These are phyloP conservation scores for Onygenales sp. DNA, from an alignment of 2,329 filamentous ascomycete species.

Conservation along the genomic window DNA sequence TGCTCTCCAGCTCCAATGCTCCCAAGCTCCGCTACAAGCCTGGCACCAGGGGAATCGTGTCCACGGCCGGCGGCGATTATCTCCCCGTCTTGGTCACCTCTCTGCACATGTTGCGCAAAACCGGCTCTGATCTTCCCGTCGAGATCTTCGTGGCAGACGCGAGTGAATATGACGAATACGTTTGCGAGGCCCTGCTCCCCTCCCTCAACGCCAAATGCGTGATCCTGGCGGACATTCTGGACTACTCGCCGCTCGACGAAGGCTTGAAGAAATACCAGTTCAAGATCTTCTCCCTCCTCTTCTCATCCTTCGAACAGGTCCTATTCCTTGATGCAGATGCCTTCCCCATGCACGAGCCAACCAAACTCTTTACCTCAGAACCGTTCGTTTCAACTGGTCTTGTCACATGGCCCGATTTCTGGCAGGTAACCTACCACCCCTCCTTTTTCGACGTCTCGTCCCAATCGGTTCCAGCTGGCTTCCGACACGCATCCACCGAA, in stretches of 20 bases:
- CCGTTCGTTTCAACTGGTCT: slow-evolving; percentile 45
- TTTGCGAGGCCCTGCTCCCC: slow-evolving; percentile 23
- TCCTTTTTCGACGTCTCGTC: slow-evolving; percentile 38
- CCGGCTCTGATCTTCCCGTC: slow-evolving; percentile 26
- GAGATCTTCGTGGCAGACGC: slow-evolving; percentile 25
- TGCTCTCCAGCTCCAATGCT: slow-evolving; percentile 6
- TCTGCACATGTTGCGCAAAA: slow-evolving; percentile 26
- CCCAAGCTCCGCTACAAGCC: slow-evolving; percentile 8
- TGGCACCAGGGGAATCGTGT: slow-evolving; percentile 10
- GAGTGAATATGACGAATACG: slow-evolving; percentile 20
- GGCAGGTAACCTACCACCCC: slow-evolving; percentile 35
- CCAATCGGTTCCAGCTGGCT: slow-evolving; percentile 24
- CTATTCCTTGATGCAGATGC: slow-evolving; percentile 51
- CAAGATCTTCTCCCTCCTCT: slow-evolving; percentile 48
- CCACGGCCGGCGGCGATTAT: slow-evolving; percentile 15
- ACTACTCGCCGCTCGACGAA: slow-evolving; percentile 30
- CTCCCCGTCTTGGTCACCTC: slow-evolving; percentile 25
- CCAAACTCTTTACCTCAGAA: slow-evolving; percentile 40
- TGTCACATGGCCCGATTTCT: slow-evolving; percentile 50
- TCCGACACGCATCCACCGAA: slow-evolving; percentile 37
- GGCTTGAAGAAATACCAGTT: slow-evolving; percentile 52
- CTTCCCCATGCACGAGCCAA: slow-evolving; percentile 41
- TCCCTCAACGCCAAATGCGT: slow-evolving; percentile 24
- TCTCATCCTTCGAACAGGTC: slow-evolving; percentile 50
- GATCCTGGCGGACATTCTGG: slow-evolving; percentile 23